Percentiles rank a stretch among this genome's conserved stretches.
Evolutionary conservation across 208 protist species (phyloP).

Genomic region (Trypanosoma conorhini): DNA sequence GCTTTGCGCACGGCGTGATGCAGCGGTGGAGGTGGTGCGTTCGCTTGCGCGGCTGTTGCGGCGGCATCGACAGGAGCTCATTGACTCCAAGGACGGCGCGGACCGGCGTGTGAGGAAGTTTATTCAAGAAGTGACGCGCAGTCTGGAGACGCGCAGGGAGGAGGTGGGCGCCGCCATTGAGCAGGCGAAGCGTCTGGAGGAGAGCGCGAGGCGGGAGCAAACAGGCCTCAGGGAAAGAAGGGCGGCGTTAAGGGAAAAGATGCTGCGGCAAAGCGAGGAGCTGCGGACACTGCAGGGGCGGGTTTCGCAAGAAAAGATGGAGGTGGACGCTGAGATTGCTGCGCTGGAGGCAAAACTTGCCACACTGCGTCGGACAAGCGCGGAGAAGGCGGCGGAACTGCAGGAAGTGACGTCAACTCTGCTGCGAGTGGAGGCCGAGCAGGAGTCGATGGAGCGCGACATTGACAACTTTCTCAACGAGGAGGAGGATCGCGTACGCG

Average conservation of each 20-base stretch:
- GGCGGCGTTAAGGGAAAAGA: neutral
- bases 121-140: constrained; percentile 27
- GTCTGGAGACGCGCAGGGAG: constrained; percentile 17
- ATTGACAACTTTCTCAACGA: constrained; percentile 25
- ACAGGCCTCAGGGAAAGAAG: constrained; percentile 11
- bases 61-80: constrained; percentile 24
- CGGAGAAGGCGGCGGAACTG: constrained; percentile 5
- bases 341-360: constrained; percentile 31
- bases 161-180: constrained; percentile 16
- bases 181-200: constrained; percentile 18
- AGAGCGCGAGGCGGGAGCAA: constrained; percentile 8
- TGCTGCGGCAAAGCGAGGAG: constrained; percentile 20
- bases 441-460: constrained; percentile 27
- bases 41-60: constrained; percentile 13
- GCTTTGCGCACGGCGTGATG: constrained; percentile 10
- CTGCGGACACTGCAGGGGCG: constrained; percentile 14
- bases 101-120: constrained; percentile 24
- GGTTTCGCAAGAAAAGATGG: constrained; percentile 15
- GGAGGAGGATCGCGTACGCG: constrained; percentile 18
- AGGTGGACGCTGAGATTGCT: constrained; percentile 32
- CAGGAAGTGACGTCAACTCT: constrained; percentile 6
- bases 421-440: constrained; percentile 18
- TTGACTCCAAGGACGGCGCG: constrained; percentile 24
- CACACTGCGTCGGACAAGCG: constrained; percentile 2
- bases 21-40: constrained; percentile 17